Evolutionary conservation across 1,284 basidiomycete species (phyloP).

Genomic region (Tremellales sp.): DNA sequence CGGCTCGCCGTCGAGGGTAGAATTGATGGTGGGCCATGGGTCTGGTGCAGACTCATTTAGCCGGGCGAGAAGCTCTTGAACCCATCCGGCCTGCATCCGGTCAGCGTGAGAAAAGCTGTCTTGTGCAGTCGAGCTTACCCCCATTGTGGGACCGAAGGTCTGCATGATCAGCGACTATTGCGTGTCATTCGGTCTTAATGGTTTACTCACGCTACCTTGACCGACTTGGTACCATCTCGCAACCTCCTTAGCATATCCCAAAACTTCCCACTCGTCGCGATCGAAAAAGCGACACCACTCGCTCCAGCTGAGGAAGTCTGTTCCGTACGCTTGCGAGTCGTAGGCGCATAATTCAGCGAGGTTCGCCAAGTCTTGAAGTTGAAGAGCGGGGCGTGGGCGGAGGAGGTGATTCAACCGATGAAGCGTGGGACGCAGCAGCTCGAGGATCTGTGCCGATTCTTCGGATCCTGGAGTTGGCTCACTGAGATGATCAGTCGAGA

Average conservation of each 20-base stretch:
- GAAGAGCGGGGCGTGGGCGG: conserved; percentile 59
- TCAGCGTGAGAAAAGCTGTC: neutral
- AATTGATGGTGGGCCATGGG: conserved; percentile 65
- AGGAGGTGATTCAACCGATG: conserved; percentile 56
- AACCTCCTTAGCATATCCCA: conserved; percentile 68
- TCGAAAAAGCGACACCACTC: conserved; percentile 68
- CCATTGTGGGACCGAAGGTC: conserved; percentile 52
- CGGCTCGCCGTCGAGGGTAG: conserved; percentile 64
- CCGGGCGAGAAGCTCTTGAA: conserved; percentile 79
- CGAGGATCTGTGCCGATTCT: conserved; percentile 58
- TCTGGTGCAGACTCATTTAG: conserved; percentile 59
- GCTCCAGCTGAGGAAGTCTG: conserved; percentile 52
- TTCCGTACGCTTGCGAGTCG: conserved; percentile 55
- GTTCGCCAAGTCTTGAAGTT: conserved; percentile 56
- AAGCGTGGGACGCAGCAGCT: conserved; percentile 53
- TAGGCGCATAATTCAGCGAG: conserved; percentile 74
- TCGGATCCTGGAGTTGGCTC: conserved; percentile 13
- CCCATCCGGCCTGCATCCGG: conserved; percentile 58
- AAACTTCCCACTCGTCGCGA: conserved; percentile 57
- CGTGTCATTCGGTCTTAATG: neutral
- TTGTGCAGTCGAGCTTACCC: conserved; percentile 4
- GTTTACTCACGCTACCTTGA: conserved; percentile 57
- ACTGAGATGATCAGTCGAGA: conserved; percentile 45
- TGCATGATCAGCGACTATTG: neutral
- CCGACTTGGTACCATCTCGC: conserved; percentile 66